These are phyloP conservation scores for Globisporangium rhizosaccharum DNA, from an alignment of 352 stramenopile genomes.

Conservation along the genomic window DNA sequence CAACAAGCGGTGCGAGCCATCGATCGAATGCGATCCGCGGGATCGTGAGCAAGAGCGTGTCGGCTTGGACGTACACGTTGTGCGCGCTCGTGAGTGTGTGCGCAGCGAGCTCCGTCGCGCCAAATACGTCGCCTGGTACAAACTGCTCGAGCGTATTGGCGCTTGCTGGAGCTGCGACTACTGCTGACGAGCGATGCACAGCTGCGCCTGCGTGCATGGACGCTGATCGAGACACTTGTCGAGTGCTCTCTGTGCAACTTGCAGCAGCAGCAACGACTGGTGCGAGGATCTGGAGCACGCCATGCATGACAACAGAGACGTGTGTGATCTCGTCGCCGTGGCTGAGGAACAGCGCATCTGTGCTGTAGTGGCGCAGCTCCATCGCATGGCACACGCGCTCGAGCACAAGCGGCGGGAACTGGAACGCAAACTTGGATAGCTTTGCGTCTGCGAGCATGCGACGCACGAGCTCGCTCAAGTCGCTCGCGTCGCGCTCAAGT, in stretches of 20 bases:
- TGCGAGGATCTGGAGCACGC: constrained; percentile 14
- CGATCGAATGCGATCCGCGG: constrained; percentile 29
- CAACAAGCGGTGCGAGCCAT: constrained; percentile 30
- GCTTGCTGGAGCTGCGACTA: neutral
- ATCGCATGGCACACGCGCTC: constrained; percentile 46
- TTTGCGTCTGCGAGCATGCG: constrained; percentile 28
- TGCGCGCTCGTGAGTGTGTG: neutral
- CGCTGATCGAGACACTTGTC: neutral
- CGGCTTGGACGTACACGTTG: constrained; percentile 23
- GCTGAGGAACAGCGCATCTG: constrained; percentile 13
- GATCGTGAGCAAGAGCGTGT: constrained; percentile 36
- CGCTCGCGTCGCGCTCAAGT: constrained; percentile 5
- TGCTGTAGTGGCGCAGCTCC: constrained; percentile 24
- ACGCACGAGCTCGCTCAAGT: constrained; percentile 8
- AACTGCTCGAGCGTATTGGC: constrained; percentile 9
- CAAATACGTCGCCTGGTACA: constrained; percentile 33
- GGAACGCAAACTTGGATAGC: constrained; percentile 38
- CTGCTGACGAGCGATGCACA: neutral
- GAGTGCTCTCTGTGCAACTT: neutral
- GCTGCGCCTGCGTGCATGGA: neutral
- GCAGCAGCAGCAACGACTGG: too few species aligned
- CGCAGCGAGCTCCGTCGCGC: constrained; percentile 20
- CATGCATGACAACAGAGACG: constrained; percentile 33
- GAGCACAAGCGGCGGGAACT: constrained; percentile 50
- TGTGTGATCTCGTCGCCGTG: constrained; percentile 19